Evolutionary conservation across 2,329 filamentous ascomycete species (phyloP).

Genomic region (Geosmithia flava): DNA sequence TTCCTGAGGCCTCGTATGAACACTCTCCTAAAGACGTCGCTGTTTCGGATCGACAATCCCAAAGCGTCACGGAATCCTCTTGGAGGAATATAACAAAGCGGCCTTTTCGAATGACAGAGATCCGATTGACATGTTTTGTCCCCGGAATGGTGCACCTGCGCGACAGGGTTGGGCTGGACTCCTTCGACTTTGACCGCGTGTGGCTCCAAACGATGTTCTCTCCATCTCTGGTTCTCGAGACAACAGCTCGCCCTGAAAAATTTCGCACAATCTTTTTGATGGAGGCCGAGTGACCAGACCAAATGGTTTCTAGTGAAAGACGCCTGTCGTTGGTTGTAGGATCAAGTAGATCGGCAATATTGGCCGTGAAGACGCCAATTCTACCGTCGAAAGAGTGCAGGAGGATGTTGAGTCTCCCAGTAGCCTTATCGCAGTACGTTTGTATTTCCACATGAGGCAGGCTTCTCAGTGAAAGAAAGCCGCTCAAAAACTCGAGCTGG

Average conservation of each 20-base stretch:
- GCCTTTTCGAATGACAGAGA: conserved; percentile 65
- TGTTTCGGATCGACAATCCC: conserved; percentile 57
- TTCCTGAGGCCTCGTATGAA: conserved; percentile 49
- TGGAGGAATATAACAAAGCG: conserved; percentile 73
- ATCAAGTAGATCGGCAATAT: conserved; percentile 71
- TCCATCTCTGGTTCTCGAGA: conserved; percentile 67
- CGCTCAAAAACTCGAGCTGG: conserved; percentile 33
- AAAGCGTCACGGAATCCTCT: conserved; percentile 56
- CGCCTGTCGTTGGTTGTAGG: conserved; percentile 49
- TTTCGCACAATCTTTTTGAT: conserved; percentile 83
- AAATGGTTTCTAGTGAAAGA: conserved; percentile 50
- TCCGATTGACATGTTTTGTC: conserved; percentile 63
- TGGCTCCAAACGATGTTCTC: conserved; percentile 81
- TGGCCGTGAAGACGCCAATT: conserved; percentile 70
- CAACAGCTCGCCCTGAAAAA: conserved; percentile 64
- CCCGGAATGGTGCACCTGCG: conserved; percentile 58
- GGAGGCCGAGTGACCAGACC: conserved; percentile 73
- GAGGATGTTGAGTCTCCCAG: conserved; percentile 58
- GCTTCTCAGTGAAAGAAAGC: conserved; percentile 11
- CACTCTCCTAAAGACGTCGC: conserved; percentile 40
- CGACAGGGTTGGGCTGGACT: conserved; percentile 34
- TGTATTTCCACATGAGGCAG: conserved; percentile 52
- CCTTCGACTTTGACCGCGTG: conserved; percentile 16
- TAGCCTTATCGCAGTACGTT: conserved; percentile 55
- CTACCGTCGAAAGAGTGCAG: conserved; percentile 77